Base-by-base conservation (phyloP, 2,329 filamentous ascomycete species). In the Fusarium protoensiforme region DNA sequence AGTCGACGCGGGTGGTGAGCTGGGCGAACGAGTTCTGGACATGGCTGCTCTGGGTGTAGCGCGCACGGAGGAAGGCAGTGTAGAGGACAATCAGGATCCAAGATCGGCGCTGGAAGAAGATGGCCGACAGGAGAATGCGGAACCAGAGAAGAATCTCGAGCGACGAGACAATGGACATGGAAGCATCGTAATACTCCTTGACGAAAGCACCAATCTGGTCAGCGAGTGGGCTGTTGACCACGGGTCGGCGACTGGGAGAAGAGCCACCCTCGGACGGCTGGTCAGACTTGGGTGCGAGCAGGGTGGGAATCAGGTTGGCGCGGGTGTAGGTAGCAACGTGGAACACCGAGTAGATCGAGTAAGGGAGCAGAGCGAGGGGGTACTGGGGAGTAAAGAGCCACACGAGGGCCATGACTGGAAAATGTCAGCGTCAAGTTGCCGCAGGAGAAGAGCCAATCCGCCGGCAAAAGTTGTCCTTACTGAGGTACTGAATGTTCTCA, bases 251-350 rank as follows among this genome's bases (percentile, higher is more conserved):
- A 67, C 24, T 68, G 41, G 75, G 69, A 59, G 75, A 72, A 85
- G 90, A 92, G 69, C 88, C 86, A 67, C 90, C 88, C 61, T 88
- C 84, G 60, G 74, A 65, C 46, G 89, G 48, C 18, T 31, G 27
- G 11, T 53, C 87, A 16, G 89, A 81, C 38, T 89, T 84, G 68
- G 91, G 88, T 18, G 95, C 94, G 79, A 93, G 88, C 78, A 99
- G 81, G 73, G 94, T 94, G 69, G 96, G 96, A 78, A 99, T 93
- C 75, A 99, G 85, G 86, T 97, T 97, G 82, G 93, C 93, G 83
- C 96, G 95, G 75, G 93, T 94, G 86, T 99, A 99, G 75, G 96
- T 98, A 71, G 95, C 94, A 77, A 98, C 95, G 86, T 99, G 96
- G 92, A 99, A 99, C 84, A 98, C 85, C 67, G 96, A 98, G 90